phyloP scores from a whole-genome alignment of 129 eudicot species.

The Kitagawia praeruptora region DNA sequence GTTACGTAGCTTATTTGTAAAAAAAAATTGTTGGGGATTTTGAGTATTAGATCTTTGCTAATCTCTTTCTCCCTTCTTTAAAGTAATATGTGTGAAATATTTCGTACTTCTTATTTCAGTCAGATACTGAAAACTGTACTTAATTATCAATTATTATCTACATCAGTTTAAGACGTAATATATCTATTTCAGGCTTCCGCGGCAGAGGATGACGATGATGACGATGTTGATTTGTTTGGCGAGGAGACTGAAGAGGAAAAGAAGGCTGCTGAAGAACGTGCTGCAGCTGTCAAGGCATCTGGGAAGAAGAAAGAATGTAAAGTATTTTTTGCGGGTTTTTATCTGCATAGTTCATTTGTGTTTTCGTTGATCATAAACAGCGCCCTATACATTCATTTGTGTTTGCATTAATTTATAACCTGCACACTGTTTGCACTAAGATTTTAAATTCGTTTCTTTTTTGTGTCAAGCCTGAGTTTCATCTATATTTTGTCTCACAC shows the following conservation, averaged over 20 bases:
- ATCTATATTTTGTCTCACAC: neutral
- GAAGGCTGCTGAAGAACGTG: constrained; percentile 90
- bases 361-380: neutral
- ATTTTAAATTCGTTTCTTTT: neutral
- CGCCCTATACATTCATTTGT: neutral
- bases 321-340: constrained; percentile 14
- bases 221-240: constrained; percentile 82
- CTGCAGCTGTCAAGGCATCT: constrained; percentile 75
- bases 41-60: neutral
- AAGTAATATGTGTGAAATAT: neutral
- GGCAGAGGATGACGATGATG: constrained; percentile 71
- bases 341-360: neutral
- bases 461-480: neutral
- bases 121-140: neutral
- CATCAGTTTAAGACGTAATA: no score
- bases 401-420: neutral
- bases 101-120: no score
- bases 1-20: neutral
- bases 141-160: neutral
- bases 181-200: constrained; percentile 62
- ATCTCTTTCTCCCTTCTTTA: neutral
- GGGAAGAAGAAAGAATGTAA: constrained; percentile 88
- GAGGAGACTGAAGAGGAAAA: constrained; percentile 99
- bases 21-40: neutral
- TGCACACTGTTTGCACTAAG: neutral